phyloP scores from a whole-genome alignment of 208 protist genomes.

The Acanthamoeba healyi region DNA sequence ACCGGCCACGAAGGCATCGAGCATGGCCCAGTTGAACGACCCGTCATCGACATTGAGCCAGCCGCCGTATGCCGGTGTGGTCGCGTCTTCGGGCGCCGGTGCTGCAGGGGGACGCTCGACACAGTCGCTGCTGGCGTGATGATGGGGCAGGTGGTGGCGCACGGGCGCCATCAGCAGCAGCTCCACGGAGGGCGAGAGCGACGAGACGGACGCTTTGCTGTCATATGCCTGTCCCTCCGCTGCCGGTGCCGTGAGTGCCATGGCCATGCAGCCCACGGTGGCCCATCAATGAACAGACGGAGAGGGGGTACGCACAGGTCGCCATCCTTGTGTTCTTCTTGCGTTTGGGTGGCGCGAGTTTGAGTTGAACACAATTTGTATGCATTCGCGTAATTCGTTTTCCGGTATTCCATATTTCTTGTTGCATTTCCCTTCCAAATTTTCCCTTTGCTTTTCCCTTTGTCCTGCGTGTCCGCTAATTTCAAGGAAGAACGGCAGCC shows the following conservation, averaged over 20 bases:
- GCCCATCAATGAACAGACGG: neutral
- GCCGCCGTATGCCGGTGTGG: neutral
- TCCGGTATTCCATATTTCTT: neutral
- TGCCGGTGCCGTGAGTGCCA: too few relatives aligned
- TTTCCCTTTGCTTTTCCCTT: too few relatives aligned
- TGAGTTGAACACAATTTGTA: too few relatives aligned
- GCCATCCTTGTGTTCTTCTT: neutral
- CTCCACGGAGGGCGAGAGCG: conserved; percentile 45
- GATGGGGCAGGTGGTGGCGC: neutral
- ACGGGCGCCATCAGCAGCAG: conserved; percentile 21
- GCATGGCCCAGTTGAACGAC: neutral
- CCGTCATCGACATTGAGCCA: neutral
- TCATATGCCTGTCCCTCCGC: too few relatives aligned
- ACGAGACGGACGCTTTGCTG: too few relatives aligned
- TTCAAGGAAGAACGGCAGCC: neutral
- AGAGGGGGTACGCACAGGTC: too few relatives aligned
- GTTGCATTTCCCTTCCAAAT: neutral
- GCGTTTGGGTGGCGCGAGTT: neutral
- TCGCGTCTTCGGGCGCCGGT: neutral
- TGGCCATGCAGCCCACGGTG: too few relatives aligned
- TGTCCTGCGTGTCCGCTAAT: neutral
- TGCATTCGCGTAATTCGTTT: too few relatives aligned
- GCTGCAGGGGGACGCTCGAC: neutral
- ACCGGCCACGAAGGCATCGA: neutral
- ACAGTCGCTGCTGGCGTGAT: neutral